phyloP scores from a whole-genome alignment of 805 yeast species.

The Teunomyces barrocoloradensis region DNA sequence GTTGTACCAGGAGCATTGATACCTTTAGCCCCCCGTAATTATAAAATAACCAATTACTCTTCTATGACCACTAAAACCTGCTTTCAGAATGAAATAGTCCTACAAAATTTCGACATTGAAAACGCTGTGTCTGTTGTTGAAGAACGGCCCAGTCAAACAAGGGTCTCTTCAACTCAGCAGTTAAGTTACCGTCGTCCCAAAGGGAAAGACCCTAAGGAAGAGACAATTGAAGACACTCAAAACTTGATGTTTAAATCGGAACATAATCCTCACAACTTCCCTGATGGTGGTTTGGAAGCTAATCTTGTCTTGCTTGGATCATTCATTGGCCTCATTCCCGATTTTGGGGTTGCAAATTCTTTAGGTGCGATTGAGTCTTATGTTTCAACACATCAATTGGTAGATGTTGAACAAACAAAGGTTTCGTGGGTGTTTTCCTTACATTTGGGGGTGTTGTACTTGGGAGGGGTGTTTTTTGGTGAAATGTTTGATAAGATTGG shows the following conservation, averaged over 20 bases:
- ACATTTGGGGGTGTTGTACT: slow-evolving; percentile 16
- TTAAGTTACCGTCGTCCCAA: neutral
- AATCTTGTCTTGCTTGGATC: slow-evolving; percentile 17
- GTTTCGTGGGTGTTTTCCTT: slow-evolving; percentile 21
- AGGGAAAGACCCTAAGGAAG: neutral
- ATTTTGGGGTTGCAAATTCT: slow-evolving; percentile 19
- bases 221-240: neutral
- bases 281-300: slow-evolving; percentile 20
- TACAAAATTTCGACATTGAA: neutral
- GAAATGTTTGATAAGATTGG: slow-evolving; percentile 47
- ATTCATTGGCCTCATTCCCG: slow-evolving; percentile 19
- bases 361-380: slow-evolving; percentile 21
- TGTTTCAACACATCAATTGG: slow-evolving; percentile 15
- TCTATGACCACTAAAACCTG: neutral
- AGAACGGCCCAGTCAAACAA: neutral
- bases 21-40: neutral
- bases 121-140: neutral
- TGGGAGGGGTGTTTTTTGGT: slow-evolving; percentile 39
- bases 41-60: neutral
- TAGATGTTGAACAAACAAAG: slow-evolving; percentile 9
- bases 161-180: slow-evolving; percentile 1
- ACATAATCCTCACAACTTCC: slow-evolving; percentile 14
- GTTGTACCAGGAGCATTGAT: too few species aligned
- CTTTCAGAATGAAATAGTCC: neutral
- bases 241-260: slow-evolving; percentile 15